phyloP scores from a whole-genome alignment of 1,284 basidiomycete species.

The Melampsora americana region DNA sequence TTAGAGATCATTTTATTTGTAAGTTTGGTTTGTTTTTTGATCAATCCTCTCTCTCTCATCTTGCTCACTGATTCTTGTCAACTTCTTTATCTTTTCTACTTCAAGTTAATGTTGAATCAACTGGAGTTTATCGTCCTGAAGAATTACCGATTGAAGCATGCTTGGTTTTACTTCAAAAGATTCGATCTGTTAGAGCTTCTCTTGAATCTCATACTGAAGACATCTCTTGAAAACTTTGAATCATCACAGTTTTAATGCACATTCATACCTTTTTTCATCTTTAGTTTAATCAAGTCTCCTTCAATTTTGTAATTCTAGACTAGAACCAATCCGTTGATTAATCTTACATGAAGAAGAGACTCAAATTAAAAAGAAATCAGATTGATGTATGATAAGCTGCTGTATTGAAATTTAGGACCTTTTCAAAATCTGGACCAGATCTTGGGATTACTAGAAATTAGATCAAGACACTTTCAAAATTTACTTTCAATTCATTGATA shows the following conservation, averaged over 20 bases:
- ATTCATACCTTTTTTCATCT: neutral
- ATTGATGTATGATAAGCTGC: too few relatives aligned
- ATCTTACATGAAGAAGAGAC: too few relatives aligned
- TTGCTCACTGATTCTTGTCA: neutral
- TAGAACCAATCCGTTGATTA: too few relatives aligned
- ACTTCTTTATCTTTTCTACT: neutral
- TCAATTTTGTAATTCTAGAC: neutral
- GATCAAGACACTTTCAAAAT: too few relatives aligned
- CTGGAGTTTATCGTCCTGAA: slow-evolving; percentile 31
- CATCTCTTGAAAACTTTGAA: neutral
- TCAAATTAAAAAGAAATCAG: too few relatives aligned
- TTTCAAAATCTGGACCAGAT: too few relatives aligned
- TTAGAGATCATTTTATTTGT: slow-evolving; percentile 94
- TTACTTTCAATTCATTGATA: too few relatives aligned
- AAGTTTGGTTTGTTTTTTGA: slow-evolving; percentile 46
- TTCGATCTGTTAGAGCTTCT: slow-evolving; percentile 18
- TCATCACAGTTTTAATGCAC: neutral
- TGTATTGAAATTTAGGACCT: too few relatives aligned
- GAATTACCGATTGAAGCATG: slow-evolving; percentile 43
- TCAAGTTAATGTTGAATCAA: slow-evolving; percentile 41
- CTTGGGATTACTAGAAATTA: too few relatives aligned
- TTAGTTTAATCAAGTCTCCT: neutral
- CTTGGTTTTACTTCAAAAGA: slow-evolving; percentile 27
- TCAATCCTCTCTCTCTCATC: neutral
- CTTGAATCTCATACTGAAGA: slow-evolving; percentile 2